These are phyloP conservation scores for Thuidium tamariscinum DNA, from an alignment of 225 moss, liverwort and hornwort genomes.

Conservation along the genomic window DNA sequence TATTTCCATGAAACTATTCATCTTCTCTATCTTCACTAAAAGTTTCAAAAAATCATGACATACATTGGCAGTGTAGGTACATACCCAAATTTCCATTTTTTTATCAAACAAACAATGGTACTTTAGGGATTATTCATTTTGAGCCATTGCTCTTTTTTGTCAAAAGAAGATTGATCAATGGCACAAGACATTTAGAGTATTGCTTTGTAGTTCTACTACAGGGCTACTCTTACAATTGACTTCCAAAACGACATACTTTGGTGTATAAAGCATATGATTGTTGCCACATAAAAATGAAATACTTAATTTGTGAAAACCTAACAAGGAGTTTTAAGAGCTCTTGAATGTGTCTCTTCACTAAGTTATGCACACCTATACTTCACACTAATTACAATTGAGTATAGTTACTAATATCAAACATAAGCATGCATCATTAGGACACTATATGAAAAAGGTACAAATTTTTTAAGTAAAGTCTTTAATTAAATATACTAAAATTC, in stretches of 20 bases:
- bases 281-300: neutral
- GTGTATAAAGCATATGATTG: rapidly evolving
- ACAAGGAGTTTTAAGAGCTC: neutral
- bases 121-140: too few relatives aligned
- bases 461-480: rapidly evolving
- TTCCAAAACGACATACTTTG: neutral
- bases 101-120: too few relatives aligned
- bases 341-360: neutral
- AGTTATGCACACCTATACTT: rapidly evolving
- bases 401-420: neutral
- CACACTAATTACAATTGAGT: neutral
- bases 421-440: neutral
- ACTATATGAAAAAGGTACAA: rapidly evolving
- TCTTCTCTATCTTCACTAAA: too few relatives aligned
- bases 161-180: too few relatives aligned
- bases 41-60: neutral
- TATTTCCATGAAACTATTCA: too few relatives aligned
- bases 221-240: too few relatives aligned
- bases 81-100: too few relatives aligned
- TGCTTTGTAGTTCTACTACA: too few relatives aligned
- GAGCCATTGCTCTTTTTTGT: too few relatives aligned
- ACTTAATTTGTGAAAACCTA: neutral
- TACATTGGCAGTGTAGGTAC: too few relatives aligned
- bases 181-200: too few relatives aligned
- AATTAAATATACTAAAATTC: neutral